A percentile compares a stretch with the other conserved stretches of the same genome.
Conservation (phyloP, 805 yeast genomes). For the Tetrapisispora arboricola region DNA sequence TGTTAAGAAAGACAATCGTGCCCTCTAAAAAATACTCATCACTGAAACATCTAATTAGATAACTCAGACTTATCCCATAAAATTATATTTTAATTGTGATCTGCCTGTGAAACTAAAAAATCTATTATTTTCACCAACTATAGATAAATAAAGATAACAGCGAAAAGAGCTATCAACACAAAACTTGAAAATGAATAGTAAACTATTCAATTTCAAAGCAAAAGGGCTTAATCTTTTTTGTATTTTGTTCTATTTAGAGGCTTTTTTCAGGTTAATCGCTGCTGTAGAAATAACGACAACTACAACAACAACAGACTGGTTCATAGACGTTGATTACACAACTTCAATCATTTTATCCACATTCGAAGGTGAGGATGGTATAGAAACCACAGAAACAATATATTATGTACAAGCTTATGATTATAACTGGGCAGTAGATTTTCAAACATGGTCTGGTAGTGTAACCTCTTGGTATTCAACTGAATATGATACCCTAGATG, state of each 20-base stretch:
- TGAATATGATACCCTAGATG: neutral
- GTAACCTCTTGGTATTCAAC: neutral
- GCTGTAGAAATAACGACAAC: neutral
- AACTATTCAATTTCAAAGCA: neutral
- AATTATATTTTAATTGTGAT: too few relatives aligned
- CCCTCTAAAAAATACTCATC: too few relatives aligned
- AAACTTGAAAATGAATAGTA: neutral
- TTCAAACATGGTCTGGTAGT: constrained; percentile 1
- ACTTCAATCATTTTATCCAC: neutral
- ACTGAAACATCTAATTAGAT: too few relatives aligned
- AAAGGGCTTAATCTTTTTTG: neutral
- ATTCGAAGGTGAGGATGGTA: constrained; percentile 2
- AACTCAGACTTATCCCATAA: too few relatives aligned
- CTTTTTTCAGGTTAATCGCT: too few relatives aligned
- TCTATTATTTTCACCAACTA: too few relatives aligned
- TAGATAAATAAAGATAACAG: too few relatives aligned
- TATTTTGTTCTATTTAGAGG: neutral
- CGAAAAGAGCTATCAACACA: too few relatives aligned
- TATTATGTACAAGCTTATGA: neutral
- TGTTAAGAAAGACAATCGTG: too few relatives aligned
- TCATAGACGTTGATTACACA: neutral
- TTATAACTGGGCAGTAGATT: neutral
- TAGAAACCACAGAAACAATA: constrained; percentile 1
- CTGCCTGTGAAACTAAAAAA: too few relatives aligned
- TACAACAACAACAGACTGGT: neutral